These are phyloP conservation scores for Botrytis galanthina DNA, from an alignment of 2,329 filamentous ascomycete genomes.

Conservation along the genomic window DNA sequence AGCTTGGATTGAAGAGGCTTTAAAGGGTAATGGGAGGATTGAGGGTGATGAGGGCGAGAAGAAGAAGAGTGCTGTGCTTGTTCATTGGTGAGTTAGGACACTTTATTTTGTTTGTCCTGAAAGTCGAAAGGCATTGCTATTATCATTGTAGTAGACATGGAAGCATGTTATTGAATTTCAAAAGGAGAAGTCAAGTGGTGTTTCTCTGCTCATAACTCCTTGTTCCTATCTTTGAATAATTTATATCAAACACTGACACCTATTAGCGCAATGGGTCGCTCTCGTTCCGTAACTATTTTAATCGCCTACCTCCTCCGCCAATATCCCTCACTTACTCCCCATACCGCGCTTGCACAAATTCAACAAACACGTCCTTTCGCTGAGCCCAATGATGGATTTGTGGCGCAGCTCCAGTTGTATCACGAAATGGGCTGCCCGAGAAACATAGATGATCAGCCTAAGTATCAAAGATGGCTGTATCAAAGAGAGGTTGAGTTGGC, in stretches of 20 bases:
- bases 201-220: background rate
- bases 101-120: slow-evolving; percentile 23
- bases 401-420: slow-evolving; percentile 83
- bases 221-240: background rate
- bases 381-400: slow-evolving; percentile 90
- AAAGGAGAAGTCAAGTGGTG: background rate
- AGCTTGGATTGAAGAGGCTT: slow-evolving; percentile 76
- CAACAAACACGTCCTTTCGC: slow-evolving; percentile 70
- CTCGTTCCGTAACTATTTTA: slow-evolving; percentile 79
- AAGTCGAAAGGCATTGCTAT: background rate
- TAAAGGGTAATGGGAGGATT: slow-evolving; percentile 52
- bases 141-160: background rate
- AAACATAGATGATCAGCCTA: slow-evolving; percentile 64
- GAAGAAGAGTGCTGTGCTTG: slow-evolving; percentile 58
- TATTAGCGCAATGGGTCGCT: slow-evolving; percentile 89
- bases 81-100: slow-evolving; percentile 62
- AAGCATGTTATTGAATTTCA: background rate
- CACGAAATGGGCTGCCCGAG: slow-evolving; percentile 80
- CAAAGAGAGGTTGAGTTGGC: slow-evolving; percentile 63
- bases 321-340: slow-evolving; percentile 47
- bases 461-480: slow-evolving; percentile 79
- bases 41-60: slow-evolving; percentile 50
- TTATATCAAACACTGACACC: slow-evolving; percentile 21
- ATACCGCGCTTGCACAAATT: slow-evolving; percentile 66
- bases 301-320: slow-evolving; percentile 81